phyloP scores from a whole-genome alignment of 495 filamentous ascomycete genomes.

The Jackrogersella multiformis region DNA sequence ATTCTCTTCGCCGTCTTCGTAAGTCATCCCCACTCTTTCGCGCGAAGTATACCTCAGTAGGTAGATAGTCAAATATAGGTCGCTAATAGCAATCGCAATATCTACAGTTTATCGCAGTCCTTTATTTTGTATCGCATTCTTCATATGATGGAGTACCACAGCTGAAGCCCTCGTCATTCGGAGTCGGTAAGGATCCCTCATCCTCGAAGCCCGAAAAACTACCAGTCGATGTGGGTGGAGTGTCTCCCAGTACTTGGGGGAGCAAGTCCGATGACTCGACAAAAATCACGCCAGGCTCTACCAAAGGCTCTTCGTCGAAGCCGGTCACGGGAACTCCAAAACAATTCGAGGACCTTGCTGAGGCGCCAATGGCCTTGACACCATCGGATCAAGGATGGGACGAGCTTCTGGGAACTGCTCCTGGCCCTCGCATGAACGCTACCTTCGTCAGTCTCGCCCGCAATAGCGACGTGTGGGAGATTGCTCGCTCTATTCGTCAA shows the following conservation, averaged over 20 bases:
- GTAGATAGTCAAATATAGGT: not conserved
- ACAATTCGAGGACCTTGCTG: slow-evolving; percentile 55
- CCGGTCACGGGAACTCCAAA: slow-evolving; percentile 50
- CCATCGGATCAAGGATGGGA: slow-evolving; percentile 58
- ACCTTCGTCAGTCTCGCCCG: slow-evolving; percentile 96
- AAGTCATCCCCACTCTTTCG: slow-evolving; percentile 46
- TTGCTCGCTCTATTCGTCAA: slow-evolving; percentile 90
- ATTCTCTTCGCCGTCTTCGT: slow-evolving; percentile 88
- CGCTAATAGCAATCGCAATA: slow-evolving; percentile 23
- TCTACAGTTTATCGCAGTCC: slow-evolving; percentile 71
- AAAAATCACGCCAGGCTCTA: slow-evolving; percentile 37
- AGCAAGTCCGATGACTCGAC: slow-evolving; percentile 35
- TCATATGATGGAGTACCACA: slow-evolving; percentile 52
- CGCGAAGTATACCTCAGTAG: not conserved
- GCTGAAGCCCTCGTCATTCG: slow-evolving; percentile 36
- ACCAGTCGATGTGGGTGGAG: slow-evolving; percentile 28
- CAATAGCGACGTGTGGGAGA: slow-evolving; percentile 95
- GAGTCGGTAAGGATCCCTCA: slow-evolving; percentile 25
- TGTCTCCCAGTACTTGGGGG: slow-evolving; percentile 36
- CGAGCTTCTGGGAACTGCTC: slow-evolving; percentile 61
- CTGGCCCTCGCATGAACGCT: slow-evolving; percentile 83
- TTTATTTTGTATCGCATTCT: slow-evolving; percentile 84
- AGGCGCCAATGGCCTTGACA: slow-evolving; percentile 56
- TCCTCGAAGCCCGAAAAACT: slow-evolving; percentile 49
- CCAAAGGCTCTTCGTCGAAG: slow-evolving; percentile 39